Percentiles rank a stretch among this genome's conserved stretches.
These are phyloP conservation scores for Imleria badia DNA, from an alignment of 768 basidiomycete species.

Conservation along the genomic window DNA sequence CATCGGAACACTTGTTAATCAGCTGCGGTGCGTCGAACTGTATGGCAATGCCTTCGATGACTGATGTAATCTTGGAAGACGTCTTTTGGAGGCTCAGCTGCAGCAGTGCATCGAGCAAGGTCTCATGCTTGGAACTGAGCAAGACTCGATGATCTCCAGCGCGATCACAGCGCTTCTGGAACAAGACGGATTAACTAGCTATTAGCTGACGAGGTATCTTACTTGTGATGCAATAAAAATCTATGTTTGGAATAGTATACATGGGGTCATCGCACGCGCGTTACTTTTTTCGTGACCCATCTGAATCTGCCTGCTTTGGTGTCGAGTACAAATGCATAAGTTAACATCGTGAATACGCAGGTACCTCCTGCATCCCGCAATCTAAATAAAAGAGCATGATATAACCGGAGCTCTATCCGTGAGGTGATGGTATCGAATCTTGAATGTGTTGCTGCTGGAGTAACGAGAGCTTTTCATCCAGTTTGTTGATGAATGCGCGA, in stretches of 20 bases:
- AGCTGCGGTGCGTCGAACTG: conserved; percentile 57
- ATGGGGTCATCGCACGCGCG: background rate
- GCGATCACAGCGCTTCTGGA: conserved; percentile 42
- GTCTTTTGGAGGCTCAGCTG: conserved; percentile 69
- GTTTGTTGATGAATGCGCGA: conserved; percentile 15
- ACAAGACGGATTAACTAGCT: conserved; percentile 34
- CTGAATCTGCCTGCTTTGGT: background rate
- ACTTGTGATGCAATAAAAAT: conserved; percentile 15
- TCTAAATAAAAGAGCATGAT: background rate
- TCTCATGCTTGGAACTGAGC: conserved; percentile 42
- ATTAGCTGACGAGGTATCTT: background rate
- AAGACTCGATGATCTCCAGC: conserved; percentile 53
- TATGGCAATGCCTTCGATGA: background rate
- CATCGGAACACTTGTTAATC: conserved; percentile 87
- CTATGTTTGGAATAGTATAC: conserved; percentile 10
- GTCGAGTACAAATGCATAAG: conserved; percentile 7
- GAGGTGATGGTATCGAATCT: conserved; percentile 2
- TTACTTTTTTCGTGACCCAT: background rate
- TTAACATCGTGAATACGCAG: conserved; percentile 6
- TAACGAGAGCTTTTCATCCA: conserved; percentile 21
- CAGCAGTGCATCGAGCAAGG: conserved; percentile 64
- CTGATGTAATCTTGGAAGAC: conserved; percentile 37
- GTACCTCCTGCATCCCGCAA: background rate
- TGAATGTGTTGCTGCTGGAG: conserved; percentile 13
- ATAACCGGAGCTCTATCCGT: background rate